A percentile compares a stretch with the other conserved stretches of the same genome.
These are phyloP conservation scores for Kazachstania bromeliacearum DNA, from an alignment of 805 yeast genomes.

Conservation along the genomic window DNA sequence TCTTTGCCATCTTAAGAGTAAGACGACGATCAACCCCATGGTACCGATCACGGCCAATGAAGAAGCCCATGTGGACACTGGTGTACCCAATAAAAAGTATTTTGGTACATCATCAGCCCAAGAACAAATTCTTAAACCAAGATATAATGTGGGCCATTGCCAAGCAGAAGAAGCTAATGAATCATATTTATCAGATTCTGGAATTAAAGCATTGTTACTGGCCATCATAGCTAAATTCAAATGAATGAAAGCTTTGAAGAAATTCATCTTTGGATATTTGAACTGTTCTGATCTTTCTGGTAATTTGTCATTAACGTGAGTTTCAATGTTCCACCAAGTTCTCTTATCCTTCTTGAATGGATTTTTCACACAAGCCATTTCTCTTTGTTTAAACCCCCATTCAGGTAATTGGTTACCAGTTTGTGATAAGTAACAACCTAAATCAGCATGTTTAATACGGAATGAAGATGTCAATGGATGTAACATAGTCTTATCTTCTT, in stretches of 20 bases:
- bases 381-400: conserved; percentile 83
- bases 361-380: conserved; percentile 55
- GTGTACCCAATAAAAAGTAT: conserved; percentile 67
- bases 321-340: conserved; percentile 85
- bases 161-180: conserved; percentile 66
- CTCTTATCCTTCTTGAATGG: conserved; percentile 70
- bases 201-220: conserved; percentile 78
- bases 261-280: conserved; percentile 59
- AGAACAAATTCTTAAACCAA: conserved; percentile 70
- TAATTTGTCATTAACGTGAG: conserved; percentile 50
- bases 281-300: conserved; percentile 41
- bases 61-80: conserved; percentile 72
- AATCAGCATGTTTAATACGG: conserved; percentile 50
- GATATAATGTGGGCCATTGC: conserved; percentile 79
- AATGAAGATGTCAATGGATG: conserved; percentile 74
- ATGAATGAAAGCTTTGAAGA: conserved; percentile 66
- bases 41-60: conserved; percentile 50
- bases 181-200: conserved; percentile 68
- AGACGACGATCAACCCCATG: conserved; percentile 37
- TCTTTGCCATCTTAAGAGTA: conserved; percentile 73
- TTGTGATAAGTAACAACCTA: conserved; percentile 73
- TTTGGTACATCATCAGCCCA: conserved; percentile 60
- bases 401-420: conserved; percentile 60
- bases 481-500: conserved; percentile 41
- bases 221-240: conserved; percentile 85